These are phyloP conservation scores for Bolboschoenus planiculmis DNA, from an alignment of 176 grass and related monocot species.

Conservation along the genomic window DNA sequence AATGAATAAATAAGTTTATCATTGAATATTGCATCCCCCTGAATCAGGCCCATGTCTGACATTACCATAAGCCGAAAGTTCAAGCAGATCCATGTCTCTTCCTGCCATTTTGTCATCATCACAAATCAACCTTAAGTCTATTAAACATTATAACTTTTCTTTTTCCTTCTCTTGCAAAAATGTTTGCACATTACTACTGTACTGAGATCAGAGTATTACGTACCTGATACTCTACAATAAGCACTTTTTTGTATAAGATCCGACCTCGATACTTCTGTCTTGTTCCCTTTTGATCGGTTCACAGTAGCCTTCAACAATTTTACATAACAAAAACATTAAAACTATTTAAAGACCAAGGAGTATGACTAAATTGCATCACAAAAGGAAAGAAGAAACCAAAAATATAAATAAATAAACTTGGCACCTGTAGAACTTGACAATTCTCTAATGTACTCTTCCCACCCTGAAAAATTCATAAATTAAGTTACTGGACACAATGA, in stretches of 20 bases:
- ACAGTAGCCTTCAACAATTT: constrained; percentile 61
- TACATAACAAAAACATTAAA: neutral
- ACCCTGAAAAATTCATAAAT: constrained; percentile 41
- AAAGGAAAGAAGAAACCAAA: neutral
- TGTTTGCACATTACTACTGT: neutral
- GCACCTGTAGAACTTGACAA: constrained; percentile 95
- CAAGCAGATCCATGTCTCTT: constrained; percentile 87
- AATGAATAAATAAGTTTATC: constrained; percentile 16
- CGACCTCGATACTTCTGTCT: constrained; percentile 73
- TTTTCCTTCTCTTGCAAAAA: neutral
- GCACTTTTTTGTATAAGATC: constrained; percentile 92
- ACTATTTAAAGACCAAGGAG: neutral
- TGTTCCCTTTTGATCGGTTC: constrained; percentile 94
- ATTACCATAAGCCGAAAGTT: constrained; percentile 88
- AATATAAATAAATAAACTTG: neutral
- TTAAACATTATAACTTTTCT: neutral
- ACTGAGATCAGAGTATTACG: neutral
- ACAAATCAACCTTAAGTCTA: constrained; percentile 9
- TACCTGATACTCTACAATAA: constrained; percentile 94
- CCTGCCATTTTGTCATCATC: constrained; percentile 44
- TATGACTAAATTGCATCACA: neutral
- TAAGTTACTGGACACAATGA: neutral
- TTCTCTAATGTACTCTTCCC: constrained; percentile 95
- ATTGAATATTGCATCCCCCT: constrained; percentile 91
- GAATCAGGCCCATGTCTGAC: constrained; percentile 66